Percentiles rank a stretch among this genome's conserved stretches.
phyloP scores from a whole-genome alignment of 2,329 filamentous ascomycete species.

The Botrytis deweyae region DNA sequence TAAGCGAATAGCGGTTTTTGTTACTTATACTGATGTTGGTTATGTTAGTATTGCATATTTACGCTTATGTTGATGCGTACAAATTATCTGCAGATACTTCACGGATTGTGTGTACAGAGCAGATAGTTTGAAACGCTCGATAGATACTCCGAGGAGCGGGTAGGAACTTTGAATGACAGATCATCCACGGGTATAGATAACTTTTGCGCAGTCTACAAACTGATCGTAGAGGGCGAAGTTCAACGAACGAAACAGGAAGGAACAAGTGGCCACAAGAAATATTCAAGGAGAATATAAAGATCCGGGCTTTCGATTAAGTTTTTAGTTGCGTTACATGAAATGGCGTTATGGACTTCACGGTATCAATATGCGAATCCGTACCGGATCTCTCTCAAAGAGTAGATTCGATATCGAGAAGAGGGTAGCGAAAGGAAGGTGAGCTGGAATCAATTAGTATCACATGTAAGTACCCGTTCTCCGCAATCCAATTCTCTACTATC shows the following conservation, averaged over 20 bases:
- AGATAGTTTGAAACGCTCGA: no score
- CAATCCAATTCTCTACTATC: accelerated
- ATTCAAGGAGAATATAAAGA: accelerated
- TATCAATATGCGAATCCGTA: not conserved
- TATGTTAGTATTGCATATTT: accelerated
- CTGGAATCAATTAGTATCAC: accelerated
- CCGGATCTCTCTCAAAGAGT: not conserved
- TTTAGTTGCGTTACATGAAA: not conserved
- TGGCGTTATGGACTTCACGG: not conserved
- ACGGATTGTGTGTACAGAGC: no score
- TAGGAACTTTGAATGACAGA: not conserved
- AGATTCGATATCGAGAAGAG: not conserved
- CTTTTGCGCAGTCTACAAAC: not conserved
- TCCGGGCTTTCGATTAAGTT: accelerated
- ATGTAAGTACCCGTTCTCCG: not conserved
- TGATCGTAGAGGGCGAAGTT: not conserved
- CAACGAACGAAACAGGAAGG: accelerated
- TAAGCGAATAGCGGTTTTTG: not conserved
- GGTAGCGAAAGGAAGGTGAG: not conserved
- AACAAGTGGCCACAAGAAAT: accelerated
- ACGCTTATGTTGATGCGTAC: not conserved
- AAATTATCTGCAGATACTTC: no score
- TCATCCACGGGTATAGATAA: accelerated
- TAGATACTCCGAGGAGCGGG: no score
- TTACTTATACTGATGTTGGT: not conserved